Base-by-base conservation (phyloP, 371 early-diverging fungal species). In the Lichtheimia ornata region DNA sequence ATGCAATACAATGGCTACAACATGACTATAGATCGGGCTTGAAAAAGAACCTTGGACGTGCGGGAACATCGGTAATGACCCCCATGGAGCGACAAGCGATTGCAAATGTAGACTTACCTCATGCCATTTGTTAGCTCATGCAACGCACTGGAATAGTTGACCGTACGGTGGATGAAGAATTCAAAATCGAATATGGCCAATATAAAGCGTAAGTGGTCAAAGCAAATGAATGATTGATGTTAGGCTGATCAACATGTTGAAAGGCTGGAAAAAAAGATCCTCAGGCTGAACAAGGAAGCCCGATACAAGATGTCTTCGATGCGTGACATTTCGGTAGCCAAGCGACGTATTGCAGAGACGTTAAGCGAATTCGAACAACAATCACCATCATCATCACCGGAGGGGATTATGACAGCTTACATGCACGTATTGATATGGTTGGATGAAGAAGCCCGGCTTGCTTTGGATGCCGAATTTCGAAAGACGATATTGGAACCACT, bases 401-500 rank as follows among this genome's bases (percentile, higher is more conserved):
- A 35, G 35, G 9, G 11, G 6, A 35, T 35, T 40, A 85, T 85
- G 11, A 49, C 61, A 47, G 76, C 76, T 43, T 91, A 90, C 75
- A 84, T 84, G 61, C 78, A 84, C n/a, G 82, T 90, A 30, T 82
- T 90, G 5, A 76, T 81, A 40, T 73, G 76, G 60, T 69, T 95
- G 40, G 91, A 93, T 20, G 88, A 87, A 28, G 84, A 90, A 18
- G 82, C 81, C 41, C 71, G 86, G 24, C 73, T 70, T 4, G 87
- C 83, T 50, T 65, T 89, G 68, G 94, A 95, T 66, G 79, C 83
- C 0, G 88, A 80, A 17, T 94, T 88, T 71, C 79, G 88, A 28
- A 79, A 82, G 3, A 86, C 96, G 12, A 93, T 97, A 7, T 65
- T 95, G 58, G 91, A 95, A 35, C 96, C 97, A 5, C 70, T 95